Evolutionary conservation across 306 rosid species (phyloP).

Genomic region (Cucurbita pepo): DNA sequence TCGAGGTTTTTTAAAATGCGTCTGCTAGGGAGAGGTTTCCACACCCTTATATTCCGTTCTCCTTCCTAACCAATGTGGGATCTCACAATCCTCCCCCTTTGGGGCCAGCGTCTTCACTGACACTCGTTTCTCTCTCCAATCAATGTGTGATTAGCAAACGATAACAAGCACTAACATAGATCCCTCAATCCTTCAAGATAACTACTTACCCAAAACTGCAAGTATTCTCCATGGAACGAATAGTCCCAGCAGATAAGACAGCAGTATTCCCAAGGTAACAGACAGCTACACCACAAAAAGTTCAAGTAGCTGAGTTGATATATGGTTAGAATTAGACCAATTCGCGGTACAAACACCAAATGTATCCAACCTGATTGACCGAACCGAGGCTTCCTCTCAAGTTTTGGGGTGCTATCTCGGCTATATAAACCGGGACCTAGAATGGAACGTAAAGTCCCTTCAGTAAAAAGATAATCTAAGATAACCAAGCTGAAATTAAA

Average conservation of each 20-base stretch:
- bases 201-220: slow-evolving; percentile 75
- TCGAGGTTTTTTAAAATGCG: no score
- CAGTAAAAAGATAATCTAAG: slow-evolving; percentile 5
- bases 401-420: slow-evolving; percentile 93
- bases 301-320: neutral
- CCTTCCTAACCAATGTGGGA: no score
- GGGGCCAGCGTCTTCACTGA: no score
- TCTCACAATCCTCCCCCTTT: no score
- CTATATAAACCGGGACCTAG: slow-evolving; percentile 83
- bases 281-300: slow-evolving; percentile 44
- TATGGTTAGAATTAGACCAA: neutral
- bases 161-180: neutral
- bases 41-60: no score
- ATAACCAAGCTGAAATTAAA: neutral
- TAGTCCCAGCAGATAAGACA: slow-evolving; percentile 86
- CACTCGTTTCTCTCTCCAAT: no score
- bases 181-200: slow-evolving; percentile 5
- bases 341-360: neutral
- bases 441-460: slow-evolving; percentile 10
- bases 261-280: slow-evolving; percentile 81
- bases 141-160: neutral
- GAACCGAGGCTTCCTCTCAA: slow-evolving; percentile 69
- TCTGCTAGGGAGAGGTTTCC: no score
- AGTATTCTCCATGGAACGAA: slow-evolving; percentile 91
- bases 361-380: slow-evolving; percentile 66